Percentiles rank a stretch among this genome's conserved stretches.
These are phyloP conservation scores for Infundibulicybe gibba DNA, from an alignment of 768 basidiomycete species.

Conservation along the genomic window DNA sequence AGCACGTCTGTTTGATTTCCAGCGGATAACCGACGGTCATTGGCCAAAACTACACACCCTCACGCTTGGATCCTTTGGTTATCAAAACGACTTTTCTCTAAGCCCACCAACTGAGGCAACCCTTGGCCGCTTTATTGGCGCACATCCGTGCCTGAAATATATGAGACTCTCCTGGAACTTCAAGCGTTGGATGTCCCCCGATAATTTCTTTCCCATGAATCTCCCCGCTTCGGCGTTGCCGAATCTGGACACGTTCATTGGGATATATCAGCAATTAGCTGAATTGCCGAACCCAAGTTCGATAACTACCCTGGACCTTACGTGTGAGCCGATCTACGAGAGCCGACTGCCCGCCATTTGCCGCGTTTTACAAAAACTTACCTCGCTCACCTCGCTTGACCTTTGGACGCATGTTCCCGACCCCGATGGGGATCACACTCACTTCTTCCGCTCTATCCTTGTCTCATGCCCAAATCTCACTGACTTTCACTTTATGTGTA, in stretches of 20 bases:
- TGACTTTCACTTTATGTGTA: conserved; percentile 51
- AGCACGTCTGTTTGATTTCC: conserved; percentile 13
- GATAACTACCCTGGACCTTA: conserved; percentile 41
- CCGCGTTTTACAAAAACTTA: conserved; percentile 28
- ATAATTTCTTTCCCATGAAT: conserved; percentile 24
- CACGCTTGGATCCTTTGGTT: conserved; percentile 25
- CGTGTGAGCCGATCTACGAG: conserved; percentile 45
- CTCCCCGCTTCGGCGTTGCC: conserved; percentile 27
- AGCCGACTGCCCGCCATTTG: conserved; percentile 27
- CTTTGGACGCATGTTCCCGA: conserved; percentile 44
- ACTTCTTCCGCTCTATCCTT: conserved; percentile 32
- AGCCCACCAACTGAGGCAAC: conserved; percentile 20
- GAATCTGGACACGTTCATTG: conserved; percentile 36
- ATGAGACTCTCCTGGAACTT: conserved; percentile 41
- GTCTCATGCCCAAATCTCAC: conserved; percentile 32
- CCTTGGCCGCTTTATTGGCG: conserved; percentile 13
- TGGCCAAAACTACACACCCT: conserved; percentile 17
- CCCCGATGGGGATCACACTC: conserved; percentile 24
- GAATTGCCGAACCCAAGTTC: conserved; percentile 29
- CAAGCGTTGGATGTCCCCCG: conserved; percentile 45
- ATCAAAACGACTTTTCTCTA: conserved; percentile 23
- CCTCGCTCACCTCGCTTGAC: conserved; percentile 36
- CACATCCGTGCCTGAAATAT: conserved; percentile 10
- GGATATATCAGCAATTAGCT: conserved; percentile 43
- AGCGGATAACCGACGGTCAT: conserved; percentile 11